Percentiles rank a stretch among this genome's conserved stretches.
phyloP scores from a whole-genome alignment of 2,329 filamentous ascomycete species.

The Paecilomyces niveus region DNA sequence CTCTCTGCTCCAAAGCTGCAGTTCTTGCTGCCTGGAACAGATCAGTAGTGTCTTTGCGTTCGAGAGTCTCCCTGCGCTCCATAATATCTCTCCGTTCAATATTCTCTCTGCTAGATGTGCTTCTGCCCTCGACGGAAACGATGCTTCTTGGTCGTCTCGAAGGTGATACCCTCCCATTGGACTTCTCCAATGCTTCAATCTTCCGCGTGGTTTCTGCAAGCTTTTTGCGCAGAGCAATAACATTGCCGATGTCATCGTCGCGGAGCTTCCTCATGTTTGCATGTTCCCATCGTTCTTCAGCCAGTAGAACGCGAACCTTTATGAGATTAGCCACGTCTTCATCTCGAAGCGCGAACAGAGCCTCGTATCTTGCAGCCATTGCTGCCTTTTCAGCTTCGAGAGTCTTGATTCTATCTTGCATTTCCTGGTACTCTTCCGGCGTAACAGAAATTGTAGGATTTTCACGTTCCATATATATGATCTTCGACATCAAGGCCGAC shows the following conservation, averaged over 20 bases:
- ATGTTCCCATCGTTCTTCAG: conserved; percentile 32
- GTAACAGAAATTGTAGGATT: conserved; percentile 2
- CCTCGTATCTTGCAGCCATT: conserved; percentile 30
- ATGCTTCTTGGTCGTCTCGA: neutral
- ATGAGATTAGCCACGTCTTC: conserved; percentile 39
- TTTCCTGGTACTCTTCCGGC: conserved; percentile 24
- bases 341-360: conserved; percentile 35
- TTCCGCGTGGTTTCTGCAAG: conserved; percentile 35
- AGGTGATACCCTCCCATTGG: neutral
- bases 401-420: conserved; percentile 21
- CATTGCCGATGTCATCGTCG: conserved; percentile 36
- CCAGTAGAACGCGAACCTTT: conserved; percentile 33
- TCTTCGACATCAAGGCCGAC: conserved; percentile 5
- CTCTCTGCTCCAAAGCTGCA: conserved; percentile 36
- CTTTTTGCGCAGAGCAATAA: conserved; percentile 31
- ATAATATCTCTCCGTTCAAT: neutral
- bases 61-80: neutral
- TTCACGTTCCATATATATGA: conserved; percentile 5
- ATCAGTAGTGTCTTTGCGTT: conserved; percentile 17
- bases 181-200: conserved; percentile 18
- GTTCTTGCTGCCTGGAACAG: conserved; percentile 36
- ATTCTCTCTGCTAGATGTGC: conserved; percentile 9
- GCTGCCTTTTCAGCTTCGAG: conserved; percentile 31
- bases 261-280: conserved; percentile 33
- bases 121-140: conserved; percentile 6